phyloP scores from a whole-genome alignment of 306 rosid species.

The Rosa chinensis region DNA sequence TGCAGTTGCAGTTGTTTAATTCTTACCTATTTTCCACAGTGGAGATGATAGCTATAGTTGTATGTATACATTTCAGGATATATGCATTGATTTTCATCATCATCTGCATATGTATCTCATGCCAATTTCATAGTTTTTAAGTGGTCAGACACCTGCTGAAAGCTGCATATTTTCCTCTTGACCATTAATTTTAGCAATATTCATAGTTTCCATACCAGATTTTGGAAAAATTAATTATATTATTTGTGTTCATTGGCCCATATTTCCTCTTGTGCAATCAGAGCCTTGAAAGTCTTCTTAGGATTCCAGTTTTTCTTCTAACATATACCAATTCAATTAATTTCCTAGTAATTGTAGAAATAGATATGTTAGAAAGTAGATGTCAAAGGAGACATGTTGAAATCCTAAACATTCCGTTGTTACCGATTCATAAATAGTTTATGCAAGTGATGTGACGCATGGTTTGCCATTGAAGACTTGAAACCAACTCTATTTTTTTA shows the following conservation, averaged over 20 bases:
- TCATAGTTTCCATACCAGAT: conserved; percentile 1
- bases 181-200: background rate
- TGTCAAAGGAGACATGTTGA: background rate
- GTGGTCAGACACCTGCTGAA: background rate
- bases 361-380: background rate
- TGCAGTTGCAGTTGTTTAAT: background rate
- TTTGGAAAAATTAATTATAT: background rate
- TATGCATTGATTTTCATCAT: background rate
- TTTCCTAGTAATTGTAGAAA: background rate
- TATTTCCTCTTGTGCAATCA: conserved; percentile 1
- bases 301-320: conserved; percentile 1
- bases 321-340: background rate
- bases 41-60: background rate
- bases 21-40: background rate
- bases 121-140: background rate
- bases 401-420: conserved; percentile 1
- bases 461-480: background rate
- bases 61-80: background rate
- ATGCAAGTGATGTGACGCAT: background rate
- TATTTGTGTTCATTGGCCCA: background rate
- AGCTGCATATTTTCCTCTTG: conserved; percentile 9
- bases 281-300: background rate
- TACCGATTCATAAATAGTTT: background rate
- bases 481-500: background rate
- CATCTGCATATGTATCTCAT: background rate